These are phyloP conservation scores for Linnemannia schmuckeri DNA, from an alignment of 192 early-diverging fungal species.

Conservation along the genomic window DNA sequence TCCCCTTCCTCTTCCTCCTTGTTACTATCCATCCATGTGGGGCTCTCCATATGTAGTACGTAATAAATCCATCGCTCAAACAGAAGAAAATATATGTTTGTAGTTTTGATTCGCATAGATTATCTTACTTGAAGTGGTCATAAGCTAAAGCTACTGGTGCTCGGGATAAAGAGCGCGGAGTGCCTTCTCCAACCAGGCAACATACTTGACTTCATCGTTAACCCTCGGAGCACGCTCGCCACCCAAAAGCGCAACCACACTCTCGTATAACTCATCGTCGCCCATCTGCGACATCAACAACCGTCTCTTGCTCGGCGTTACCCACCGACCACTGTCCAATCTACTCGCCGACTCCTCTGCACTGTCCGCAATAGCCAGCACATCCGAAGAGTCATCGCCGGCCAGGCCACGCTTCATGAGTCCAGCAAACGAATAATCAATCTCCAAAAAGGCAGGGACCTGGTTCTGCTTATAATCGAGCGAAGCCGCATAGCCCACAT, in stretches of 20 bases:
- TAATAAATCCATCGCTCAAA: too few species aligned
- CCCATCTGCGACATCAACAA: slow-evolving; percentile 5
- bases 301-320: background rate
- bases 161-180: slow-evolving; percentile 17
- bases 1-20: background rate
- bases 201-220: background rate
- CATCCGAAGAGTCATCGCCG: background rate
- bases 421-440: slow-evolving; percentile 10
- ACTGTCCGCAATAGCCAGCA: background rate
- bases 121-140: too few species aligned
- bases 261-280: background rate
- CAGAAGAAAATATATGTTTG: too few species aligned
- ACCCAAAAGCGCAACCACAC: background rate
- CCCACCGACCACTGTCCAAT: background rate
- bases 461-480: slow-evolving; percentile 25
- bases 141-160: slow-evolving; percentile 6
- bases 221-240: slow-evolving; percentile 1
- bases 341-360: background rate
- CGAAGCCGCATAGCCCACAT: slow-evolving; percentile 8
- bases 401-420: background rate
- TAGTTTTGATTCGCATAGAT: too few species aligned
- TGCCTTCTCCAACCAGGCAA: slow-evolving; percentile 18
- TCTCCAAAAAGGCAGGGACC: slow-evolving; percentile 35
- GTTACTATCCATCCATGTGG: background rate
- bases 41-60: too few species aligned